These are phyloP conservation scores for Colletotrichum lindemuthianum DNA, from an alignment of 2,329 filamentous ascomycete genomes.

Conservation along the genomic window DNA sequence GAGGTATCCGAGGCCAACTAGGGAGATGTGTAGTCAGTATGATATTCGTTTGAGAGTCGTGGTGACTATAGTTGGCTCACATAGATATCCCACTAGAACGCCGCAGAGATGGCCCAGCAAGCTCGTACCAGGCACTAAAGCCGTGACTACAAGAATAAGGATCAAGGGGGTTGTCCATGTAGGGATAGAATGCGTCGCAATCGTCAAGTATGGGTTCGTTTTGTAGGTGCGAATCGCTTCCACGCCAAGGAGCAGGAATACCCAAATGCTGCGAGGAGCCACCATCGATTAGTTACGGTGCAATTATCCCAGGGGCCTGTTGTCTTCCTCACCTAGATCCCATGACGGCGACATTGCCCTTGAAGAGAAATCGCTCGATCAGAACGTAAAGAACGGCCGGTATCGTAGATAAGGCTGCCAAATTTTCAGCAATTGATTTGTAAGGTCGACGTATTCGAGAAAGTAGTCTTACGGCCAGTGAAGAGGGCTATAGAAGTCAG, in stretches of 20 bases:
- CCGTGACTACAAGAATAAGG: slow-evolving; percentile 76
- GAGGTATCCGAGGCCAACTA: slow-evolving; percentile 87
- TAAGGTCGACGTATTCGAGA: slow-evolving; percentile 1
- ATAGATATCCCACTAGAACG: slow-evolving; percentile 85
- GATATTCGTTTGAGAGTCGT: slow-evolving; percentile 37
- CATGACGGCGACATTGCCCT: slow-evolving; percentile 77
- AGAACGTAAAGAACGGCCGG: slow-evolving; percentile 85
- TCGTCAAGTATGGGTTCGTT: slow-evolving; percentile 79
- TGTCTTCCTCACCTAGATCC: slow-evolving; percentile 76
- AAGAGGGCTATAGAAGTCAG: slow-evolving; percentile 88
- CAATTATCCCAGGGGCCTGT: neutral
- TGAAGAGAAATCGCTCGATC: slow-evolving; percentile 78
- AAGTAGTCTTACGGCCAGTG: slow-evolving; percentile 81
- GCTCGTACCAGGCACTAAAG: slow-evolving; percentile 83
- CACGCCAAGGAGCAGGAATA: slow-evolving; percentile 85
- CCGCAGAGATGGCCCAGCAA: slow-evolving; percentile 89
- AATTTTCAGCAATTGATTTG: slow-evolving; percentile 32
- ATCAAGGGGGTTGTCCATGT: slow-evolving; percentile 93
- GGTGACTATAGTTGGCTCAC: slow-evolving; percentile 60
- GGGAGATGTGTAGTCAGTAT: neutral
- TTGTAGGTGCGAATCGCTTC: slow-evolving; percentile 89
- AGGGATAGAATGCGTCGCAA: slow-evolving; percentile 75
- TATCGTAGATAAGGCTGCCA: slow-evolving; percentile 78
- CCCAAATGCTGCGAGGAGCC: slow-evolving; percentile 76
- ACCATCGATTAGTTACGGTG: slow-evolving; percentile 1